Evolutionary conservation across 352 stramenopile species (phyloP), one percentile per base, ranked within the genome.

Genomic region (Globisporangium barbulae): DNA sequence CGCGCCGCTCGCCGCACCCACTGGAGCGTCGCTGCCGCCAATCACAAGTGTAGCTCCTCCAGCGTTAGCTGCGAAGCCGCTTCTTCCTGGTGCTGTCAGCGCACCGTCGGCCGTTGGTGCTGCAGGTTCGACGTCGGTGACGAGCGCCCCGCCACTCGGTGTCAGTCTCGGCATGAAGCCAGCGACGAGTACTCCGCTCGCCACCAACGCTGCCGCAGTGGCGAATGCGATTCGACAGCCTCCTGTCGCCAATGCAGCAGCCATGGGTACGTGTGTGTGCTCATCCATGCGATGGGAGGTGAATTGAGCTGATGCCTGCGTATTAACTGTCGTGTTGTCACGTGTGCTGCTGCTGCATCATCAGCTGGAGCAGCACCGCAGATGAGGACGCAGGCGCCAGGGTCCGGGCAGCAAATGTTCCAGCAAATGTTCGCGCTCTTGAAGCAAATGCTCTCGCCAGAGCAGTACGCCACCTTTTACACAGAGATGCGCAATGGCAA

Each of bases 401-500:
- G 79, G 12, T 90, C 81, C 6, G 84, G 85, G 0, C 82, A 93
- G 66, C 81, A 93, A 75, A 91, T 90, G 81, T 91, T 93, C 58
- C 80, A 91, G 78, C 82, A 93, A 73, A 93, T 91, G 85, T 93
- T 93, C 58, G 85, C 82, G 33, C 65, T 93, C 39, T 55, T 93
- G 44, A 89, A 90, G 70, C 82, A 93, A 64, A 91, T 91, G 82
- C 74, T 93, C 48, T 83, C 85, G 2, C 76, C 85, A n/a, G 82
- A 93, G 63, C 82, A 93, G 67, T 93, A 93, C 69, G 81, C 83
- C 42, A 73, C 74, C 53, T 74, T 93, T 56, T 83, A 93, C 66
- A 85, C 79, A n/a, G 85, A 93, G 71, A 89, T 91, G 80, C 70
- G 81, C 53, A 91, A 91, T 39, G 85, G 82, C 70, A 91, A 93